A percentile compares a stretch with the other conserved stretches of the same genome.
These are phyloP conservation scores for Phlebiopsis flavidoalba DNA, from an alignment of 768 basidiomycete genomes.

Conservation along the genomic window DNA sequence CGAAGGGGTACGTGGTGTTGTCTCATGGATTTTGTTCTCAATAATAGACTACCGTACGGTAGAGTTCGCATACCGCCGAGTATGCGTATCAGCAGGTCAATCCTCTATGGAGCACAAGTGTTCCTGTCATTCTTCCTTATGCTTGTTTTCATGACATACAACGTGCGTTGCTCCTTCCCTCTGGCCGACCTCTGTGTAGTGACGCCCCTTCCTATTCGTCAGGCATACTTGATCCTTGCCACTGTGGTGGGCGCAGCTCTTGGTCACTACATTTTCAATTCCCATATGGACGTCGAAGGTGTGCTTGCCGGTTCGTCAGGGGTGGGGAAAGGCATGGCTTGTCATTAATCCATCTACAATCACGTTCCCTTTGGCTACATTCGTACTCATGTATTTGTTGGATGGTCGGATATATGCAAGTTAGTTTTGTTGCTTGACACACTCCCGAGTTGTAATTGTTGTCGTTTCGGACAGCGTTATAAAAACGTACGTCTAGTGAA, in stretches of 20 bases:
- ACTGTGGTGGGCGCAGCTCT: conserved; percentile 78
- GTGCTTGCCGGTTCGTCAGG: conserved; percentile 38
- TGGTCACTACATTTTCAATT: conserved; percentile 77
- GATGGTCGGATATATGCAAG: neutral
- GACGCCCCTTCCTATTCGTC: neutral
- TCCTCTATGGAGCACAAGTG: conserved; percentile 69
- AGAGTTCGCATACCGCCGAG: conserved; percentile 48
- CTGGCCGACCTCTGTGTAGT: neutral
- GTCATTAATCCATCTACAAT: conserved; percentile 46
- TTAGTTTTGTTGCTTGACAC: neutral
- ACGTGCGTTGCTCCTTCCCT: conserved; percentile 47
- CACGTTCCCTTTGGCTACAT: neutral
- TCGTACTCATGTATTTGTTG: neutral
- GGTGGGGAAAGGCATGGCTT: conserved; percentile 68
- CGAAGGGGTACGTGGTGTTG: conserved; percentile 38
- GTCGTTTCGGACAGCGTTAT: too few relatives aligned
- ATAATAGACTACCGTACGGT: neutral
- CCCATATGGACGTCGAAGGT: conserved; percentile 57
- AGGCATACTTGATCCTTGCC: conserved; percentile 85
- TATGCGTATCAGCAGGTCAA: conserved; percentile 54
- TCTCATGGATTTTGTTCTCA: neutral
- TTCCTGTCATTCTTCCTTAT: conserved; percentile 88
- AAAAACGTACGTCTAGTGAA: neutral
- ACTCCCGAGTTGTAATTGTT: too few relatives aligned
- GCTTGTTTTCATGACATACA: conserved; percentile 97